Base-by-base conservation (phyloP, 345 rosid genomes). In the Citrus mangshanensis region DNA sequence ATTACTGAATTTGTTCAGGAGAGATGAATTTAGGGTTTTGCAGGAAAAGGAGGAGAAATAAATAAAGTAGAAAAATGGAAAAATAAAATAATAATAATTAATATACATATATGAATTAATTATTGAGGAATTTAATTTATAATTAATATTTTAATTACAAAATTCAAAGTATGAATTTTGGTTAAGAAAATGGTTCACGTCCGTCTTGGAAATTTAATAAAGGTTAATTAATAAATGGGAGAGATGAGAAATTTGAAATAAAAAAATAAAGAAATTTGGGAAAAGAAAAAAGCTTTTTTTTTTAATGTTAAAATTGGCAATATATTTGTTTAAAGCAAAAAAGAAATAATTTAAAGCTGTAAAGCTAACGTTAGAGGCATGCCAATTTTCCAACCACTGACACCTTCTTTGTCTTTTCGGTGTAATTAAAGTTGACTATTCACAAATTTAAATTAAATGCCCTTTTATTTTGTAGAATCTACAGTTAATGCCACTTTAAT, bases 121-220 rank as follows among this genome's bases (percentile, higher is more conserved):
- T 78, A 89, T 82, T 87, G 74, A 71, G 37, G 72, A 87, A 86
- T 60, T 87, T 86, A 87, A 82, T 83, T 79, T 78, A 83, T 70
- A 83, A 84, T 79, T 79, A 89, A 84, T 95, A 88, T 88, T 89
- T 84, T 87, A 91, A 87, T 90, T 87, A 86, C 79, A 46, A 88
- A 90, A 91, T 80, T 87, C 84, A 86, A 83, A 92, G 91, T 89
- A 91, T 91, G 87, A 87, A 95, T 84, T 92, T 84, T 89, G 92
- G 93, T 95, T 95, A 92, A 91, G 89, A 91, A 89, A 89, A 89
- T 83, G 92, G 83, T 91, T 89, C 89, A 88, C 88, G 98, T 95
- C 95, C 97, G 97, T 90, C 94, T 89, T 81, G 92, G 89, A 85
- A 92, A 81, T 89, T 87, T 80, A 89, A 90, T 88, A 87, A 87